These are phyloP conservation scores for Metschnikowia vanudenii DNA, from an alignment of 805 yeast species.

Conservation along the genomic window DNA sequence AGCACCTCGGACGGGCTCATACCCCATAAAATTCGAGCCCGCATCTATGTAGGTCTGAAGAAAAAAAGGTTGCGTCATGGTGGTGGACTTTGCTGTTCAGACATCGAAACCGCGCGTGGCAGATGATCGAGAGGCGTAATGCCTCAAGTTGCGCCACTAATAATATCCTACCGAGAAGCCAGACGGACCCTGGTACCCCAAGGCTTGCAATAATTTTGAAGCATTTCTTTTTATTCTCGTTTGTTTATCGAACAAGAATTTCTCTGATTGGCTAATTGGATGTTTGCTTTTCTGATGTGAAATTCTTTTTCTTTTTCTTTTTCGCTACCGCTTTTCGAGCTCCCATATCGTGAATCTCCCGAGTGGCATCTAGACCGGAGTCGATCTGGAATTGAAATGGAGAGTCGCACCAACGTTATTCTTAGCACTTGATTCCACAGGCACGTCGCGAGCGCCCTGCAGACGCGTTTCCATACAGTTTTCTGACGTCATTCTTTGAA, in stretches of 20 bases:
- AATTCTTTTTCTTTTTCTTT: too few species aligned
- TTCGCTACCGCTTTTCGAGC: not conserved
- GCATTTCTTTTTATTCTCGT: too few species aligned
- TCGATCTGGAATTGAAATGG: not conserved
- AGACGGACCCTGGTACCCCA: too few species aligned
- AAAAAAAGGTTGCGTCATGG: conserved; percentile 5
- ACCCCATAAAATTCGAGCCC: conserved; percentile 1
- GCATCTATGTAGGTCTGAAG: conserved; percentile 9
- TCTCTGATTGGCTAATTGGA: too few species aligned
- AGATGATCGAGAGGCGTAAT: not conserved
- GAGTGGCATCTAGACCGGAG: not conserved
- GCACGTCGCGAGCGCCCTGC: conserved; percentile 6
- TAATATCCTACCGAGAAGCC: too few species aligned
- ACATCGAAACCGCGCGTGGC: conserved; percentile 1
- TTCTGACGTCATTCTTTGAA: conserved; percentile 3
- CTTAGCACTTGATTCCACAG: not conserved
- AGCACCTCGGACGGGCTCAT: not conserved
- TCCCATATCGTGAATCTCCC: not conserved
- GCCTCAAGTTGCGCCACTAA: not conserved
- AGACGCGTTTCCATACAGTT: conserved; percentile 1
- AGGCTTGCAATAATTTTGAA: too few species aligned
- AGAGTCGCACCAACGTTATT: not conserved
- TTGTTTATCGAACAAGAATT: too few species aligned
- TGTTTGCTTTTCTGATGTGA: too few species aligned
- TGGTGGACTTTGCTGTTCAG: conserved; percentile 3